Conservation (phyloP, 2,329 filamentous ascomycete genomes). For the Fusarium chaquense region DNA sequence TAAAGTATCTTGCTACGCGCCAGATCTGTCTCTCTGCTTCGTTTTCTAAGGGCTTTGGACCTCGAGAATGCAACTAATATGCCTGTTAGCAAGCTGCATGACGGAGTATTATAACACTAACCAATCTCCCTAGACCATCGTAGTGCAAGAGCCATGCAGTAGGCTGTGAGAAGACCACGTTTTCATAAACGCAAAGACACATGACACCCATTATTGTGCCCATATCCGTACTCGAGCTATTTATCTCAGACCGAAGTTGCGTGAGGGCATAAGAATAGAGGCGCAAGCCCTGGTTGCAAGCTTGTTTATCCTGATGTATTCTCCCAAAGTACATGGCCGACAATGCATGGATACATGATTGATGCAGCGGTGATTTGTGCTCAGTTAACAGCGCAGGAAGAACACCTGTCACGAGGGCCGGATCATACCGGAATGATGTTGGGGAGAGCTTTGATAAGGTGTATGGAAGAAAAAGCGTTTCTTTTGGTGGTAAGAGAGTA, state of each 20-base stretch:
- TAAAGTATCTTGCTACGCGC: constrained; percentile 18
- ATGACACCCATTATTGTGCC: constrained; percentile 22
- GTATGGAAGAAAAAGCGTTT: constrained; percentile 25
- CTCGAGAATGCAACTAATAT: constrained; percentile 25
- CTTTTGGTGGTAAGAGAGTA: neutral
- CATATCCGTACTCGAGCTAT: constrained; percentile 3
- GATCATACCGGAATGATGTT: neutral
- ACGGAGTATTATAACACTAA: neutral
- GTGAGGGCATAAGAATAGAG: constrained; percentile 23
- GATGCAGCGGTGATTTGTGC: constrained; percentile 10
- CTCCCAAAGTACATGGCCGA: constrained; percentile 27
- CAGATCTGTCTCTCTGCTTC: constrained; percentile 16
- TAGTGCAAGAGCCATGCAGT: constrained; percentile 33
- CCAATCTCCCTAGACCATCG: constrained; percentile 24
- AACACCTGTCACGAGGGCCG: neutral
- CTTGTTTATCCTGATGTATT: constrained; percentile 12
- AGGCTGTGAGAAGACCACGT: constrained; percentile 22
- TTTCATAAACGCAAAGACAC: constrained; percentile 33
- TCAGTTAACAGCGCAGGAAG: constrained; percentile 12
- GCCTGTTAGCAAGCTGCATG: neutral
- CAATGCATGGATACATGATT: constrained; percentile 23
- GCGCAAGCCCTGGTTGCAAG: constrained; percentile 12
- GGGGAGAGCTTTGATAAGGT: constrained; percentile 27
- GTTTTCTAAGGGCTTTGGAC: constrained; percentile 3
- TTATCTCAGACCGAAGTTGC: constrained; percentile 18